Conservation (phyloP, 495 filamentous ascomycete genomes). For the Daldinia concentrica region DNA sequence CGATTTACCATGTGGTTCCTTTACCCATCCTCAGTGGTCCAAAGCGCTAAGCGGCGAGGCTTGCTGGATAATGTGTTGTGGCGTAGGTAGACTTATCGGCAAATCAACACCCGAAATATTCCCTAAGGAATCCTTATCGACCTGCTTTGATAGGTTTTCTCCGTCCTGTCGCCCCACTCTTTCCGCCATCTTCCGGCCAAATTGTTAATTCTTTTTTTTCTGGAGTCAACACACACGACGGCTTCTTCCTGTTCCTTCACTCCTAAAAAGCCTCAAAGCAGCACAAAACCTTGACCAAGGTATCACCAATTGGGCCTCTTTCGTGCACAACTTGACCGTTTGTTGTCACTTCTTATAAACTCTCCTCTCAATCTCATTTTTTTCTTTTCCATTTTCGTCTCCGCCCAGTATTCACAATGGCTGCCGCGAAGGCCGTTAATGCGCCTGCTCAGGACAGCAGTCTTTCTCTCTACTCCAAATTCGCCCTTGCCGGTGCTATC, state of each 20-base stretch:
- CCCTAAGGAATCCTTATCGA: slow-evolving; percentile 2
- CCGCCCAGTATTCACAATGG: slow-evolving; percentile 44
- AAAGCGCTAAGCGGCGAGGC: slow-evolving; percentile 22
- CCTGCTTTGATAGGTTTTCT: slow-evolving; percentile 24
- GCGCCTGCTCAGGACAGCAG: slow-evolving; percentile 55
- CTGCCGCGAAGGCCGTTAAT: slow-evolving; percentile 24
- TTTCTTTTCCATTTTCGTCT: slow-evolving; percentile 19
- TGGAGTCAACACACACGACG: slow-evolving; percentile 29
- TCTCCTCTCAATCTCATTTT: slow-evolving; percentile 49
- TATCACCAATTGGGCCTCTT: slow-evolving; percentile 23
- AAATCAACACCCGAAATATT: slow-evolving; percentile 37
- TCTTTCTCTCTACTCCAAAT: slow-evolving; percentile 75
- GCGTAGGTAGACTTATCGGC: slow-evolving; percentile 36
- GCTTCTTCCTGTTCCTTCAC: slow-evolving; percentile 22
- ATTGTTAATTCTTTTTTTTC: slow-evolving; percentile 31
- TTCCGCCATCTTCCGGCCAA: slow-evolving; percentile 32
- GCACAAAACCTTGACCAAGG: slow-evolving; percentile 4
- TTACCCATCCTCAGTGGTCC: slow-evolving; percentile 28
- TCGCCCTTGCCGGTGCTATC: slow-evolving; percentile 91
- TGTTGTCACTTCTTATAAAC: slow-evolving; percentile 34
- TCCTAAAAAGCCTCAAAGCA: slow-evolving; percentile 43
- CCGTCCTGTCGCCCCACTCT: slow-evolving; percentile 23
- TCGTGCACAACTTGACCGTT: slow-evolving; percentile 40
- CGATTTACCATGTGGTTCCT: slow-evolving; percentile 28
- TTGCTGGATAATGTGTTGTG: slow-evolving; percentile 22